Evolutionary conservation across 805 yeast species (phyloP).

Genomic region (Suhomyces canberraensis): DNA sequence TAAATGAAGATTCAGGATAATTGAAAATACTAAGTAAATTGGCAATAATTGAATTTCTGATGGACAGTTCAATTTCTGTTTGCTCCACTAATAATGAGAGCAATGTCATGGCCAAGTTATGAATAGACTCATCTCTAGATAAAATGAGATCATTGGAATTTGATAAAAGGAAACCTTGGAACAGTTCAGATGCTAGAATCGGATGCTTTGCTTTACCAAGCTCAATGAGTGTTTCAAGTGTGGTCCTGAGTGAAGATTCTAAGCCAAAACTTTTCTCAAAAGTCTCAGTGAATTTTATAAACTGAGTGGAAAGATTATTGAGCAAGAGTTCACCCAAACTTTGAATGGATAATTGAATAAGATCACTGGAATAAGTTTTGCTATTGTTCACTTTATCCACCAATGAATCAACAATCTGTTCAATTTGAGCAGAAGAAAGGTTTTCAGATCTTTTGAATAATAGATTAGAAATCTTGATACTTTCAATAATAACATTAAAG

Average conservation of each 20-base stretch:
- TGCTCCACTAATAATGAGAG: constrained; percentile 1
- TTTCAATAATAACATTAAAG: constrained; percentile 26
- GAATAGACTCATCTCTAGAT: constrained; percentile 24
- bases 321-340: constrained; percentile 22
- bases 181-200: constrained; percentile 10
- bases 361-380: constrained; percentile 27
- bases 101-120: constrained; percentile 6
- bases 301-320: constrained; percentile 7
- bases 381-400: constrained; percentile 15
- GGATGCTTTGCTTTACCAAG: constrained; percentile 4
- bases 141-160: constrained; percentile 19
- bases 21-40: background rate
- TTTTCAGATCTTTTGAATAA: constrained; percentile 12
- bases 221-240: constrained; percentile 22
- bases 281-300: constrained; percentile 10
- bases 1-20: background rate
- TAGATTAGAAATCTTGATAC: constrained; percentile 20
- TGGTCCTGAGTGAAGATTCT: constrained; percentile 25
- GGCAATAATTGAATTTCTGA: background rate
- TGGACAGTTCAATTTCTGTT: background rate
- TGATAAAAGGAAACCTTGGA: constrained; percentile 16
- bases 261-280: constrained; percentile 22
- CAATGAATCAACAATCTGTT: constrained; percentile 3
- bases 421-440: constrained; percentile 2
- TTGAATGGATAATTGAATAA: constrained; percentile 23